Percentiles rank a stretch among this genome's conserved stretches.
Conservation (phyloP, 129 eudicot species). For the Artemisia annua region DNA sequence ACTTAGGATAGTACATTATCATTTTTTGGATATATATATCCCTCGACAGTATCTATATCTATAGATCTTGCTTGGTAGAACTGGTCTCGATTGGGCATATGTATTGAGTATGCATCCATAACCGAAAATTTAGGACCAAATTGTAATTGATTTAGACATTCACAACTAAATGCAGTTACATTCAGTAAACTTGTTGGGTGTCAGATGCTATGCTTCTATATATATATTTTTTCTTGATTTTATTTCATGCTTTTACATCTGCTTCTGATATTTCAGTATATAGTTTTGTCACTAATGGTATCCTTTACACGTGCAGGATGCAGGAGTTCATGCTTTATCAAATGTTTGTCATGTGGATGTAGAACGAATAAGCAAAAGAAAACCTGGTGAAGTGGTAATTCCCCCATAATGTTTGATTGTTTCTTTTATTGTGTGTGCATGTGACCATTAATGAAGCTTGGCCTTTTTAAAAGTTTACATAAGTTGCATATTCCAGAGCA, state of each 20-base stretch:
- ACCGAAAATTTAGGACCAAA: too few relatives aligned
- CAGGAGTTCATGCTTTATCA: conserved; percentile 97
- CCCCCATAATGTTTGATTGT: not conserved
- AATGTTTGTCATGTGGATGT: conserved; percentile 96
- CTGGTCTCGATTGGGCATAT: not conserved
- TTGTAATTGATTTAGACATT: too few relatives aligned
- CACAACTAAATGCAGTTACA: too few relatives aligned
- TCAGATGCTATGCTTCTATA: too few relatives aligned
- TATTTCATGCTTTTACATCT: too few relatives aligned
- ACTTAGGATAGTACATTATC: not conserved
- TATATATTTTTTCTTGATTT: too few relatives aligned
- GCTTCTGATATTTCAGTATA: not conserved
- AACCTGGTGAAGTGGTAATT: conserved; percentile 89
- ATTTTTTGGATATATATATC: not conserved
- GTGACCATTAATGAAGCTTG: conserved; percentile 9
- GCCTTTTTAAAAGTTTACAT: not conserved
- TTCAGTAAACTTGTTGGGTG: too few relatives aligned
- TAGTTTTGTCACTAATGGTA: conserved; percentile 6
- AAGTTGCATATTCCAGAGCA: not conserved
- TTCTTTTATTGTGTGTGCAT: not conserved
- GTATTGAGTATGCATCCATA: not conserved
- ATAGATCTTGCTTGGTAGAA: too few relatives aligned
- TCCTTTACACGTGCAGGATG: conserved; percentile 56
- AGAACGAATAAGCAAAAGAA: conserved; percentile 92
- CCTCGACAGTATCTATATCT: not conserved